Percentiles rank a stretch among this genome's conserved stretches.
Conservation (phyloP, 2,329 filamentous ascomycete species). For the Hypoxylon sp. region DNA sequence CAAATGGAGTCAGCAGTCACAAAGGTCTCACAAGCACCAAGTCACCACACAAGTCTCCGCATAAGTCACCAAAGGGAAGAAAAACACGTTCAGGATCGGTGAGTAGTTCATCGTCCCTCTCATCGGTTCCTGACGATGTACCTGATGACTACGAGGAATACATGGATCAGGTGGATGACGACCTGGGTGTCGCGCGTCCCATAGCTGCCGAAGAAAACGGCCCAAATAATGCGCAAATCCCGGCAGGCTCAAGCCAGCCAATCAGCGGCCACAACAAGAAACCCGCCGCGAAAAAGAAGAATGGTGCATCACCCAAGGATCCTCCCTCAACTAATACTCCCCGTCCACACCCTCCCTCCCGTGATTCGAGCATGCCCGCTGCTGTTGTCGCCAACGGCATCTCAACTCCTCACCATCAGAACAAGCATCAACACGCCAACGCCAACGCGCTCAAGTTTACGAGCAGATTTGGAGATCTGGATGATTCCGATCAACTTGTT, state of each 20-base stretch:
- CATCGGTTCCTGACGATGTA: conserved; percentile 54
- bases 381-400: conserved; percentile 49
- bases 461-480: conserved; percentile 49
- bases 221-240: conserved; percentile 54
- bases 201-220: conserved; percentile 47
- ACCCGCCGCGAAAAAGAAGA: conserved; percentile 56
- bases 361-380: conserved; percentile 54
- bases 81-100: conserved; percentile 51
- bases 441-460: conserved; percentile 46
- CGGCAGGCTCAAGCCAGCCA: conserved; percentile 52
- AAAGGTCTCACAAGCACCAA: conserved; percentile 35
- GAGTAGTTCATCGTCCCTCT: conserved; percentile 54
- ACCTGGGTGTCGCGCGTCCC: conserved; percentile 51
- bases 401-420: conserved; percentile 34
- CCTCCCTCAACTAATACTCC: conserved; percentile 47
- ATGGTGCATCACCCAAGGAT: conserved; percentile 52
- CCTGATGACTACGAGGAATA: conserved; percentile 52
- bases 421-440: conserved; percentile 26
- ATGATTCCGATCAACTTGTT: conserved; percentile 40
- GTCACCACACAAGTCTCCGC: conserved; percentile 40
- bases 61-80: conserved; percentile 44
- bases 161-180: conserved; percentile 52
- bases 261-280: conserved; percentile 54
- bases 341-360: conserved; percentile 44
- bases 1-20: conserved; percentile 33